Evolutionary conservation across 805 yeast species (phyloP).

Genomic region (Pichia scutulata): DNA sequence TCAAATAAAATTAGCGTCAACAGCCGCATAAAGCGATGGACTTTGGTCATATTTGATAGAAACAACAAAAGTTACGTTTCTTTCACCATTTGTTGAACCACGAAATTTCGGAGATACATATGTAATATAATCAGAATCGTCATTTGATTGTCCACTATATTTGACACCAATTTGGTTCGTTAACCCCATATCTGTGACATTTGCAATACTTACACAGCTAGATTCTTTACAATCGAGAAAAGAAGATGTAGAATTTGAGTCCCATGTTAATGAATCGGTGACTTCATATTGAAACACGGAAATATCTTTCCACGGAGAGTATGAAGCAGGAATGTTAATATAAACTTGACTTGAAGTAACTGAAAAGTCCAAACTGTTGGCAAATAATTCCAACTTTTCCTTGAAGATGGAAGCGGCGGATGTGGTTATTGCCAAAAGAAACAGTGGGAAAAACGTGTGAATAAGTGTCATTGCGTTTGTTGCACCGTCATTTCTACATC

Average conservation of each 20-base stretch:
- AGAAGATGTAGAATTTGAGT: not conserved
- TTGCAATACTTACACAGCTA: not conserved
- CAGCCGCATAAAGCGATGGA: not conserved
- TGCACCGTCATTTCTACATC: not conserved
- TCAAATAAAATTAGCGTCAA: not conserved
- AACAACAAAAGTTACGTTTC: not conserved
- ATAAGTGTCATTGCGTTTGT: not conserved
- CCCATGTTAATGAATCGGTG: not conserved
- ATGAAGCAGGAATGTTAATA: not conserved
- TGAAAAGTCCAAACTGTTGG: not conserved
- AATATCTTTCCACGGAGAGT: conserved; percentile 1
- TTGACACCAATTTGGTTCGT: not conserved
- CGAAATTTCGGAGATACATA: not conserved
- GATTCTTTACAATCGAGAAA: not conserved
- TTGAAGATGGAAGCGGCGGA: not conserved
- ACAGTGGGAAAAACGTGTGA: not conserved
- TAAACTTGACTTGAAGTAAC: not conserved
- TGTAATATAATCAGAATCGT: not conserved
- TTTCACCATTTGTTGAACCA: not conserved
- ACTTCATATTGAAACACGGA: conserved; percentile 1
- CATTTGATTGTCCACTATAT: not conserved
- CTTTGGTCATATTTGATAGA: not conserved
- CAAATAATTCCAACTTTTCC: not conserved
- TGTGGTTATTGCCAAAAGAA: not conserved
- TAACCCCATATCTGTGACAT: not conserved